Base-by-base conservation (phyloP, 225 moss, liverwort and hornwort genomes). In the Physcomitrium patens region DNA sequence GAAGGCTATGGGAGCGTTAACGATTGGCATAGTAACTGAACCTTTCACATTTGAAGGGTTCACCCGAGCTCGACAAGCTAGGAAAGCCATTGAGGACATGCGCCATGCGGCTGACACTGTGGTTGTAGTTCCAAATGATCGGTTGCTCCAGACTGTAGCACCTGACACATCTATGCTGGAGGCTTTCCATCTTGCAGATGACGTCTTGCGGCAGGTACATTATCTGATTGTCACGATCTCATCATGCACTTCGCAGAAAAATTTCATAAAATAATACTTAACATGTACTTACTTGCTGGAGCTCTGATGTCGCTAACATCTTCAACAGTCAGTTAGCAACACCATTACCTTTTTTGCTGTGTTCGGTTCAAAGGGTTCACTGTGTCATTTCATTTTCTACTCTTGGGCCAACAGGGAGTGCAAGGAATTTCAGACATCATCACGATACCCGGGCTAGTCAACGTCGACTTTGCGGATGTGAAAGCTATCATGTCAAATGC, bases 401-500 rank as follows among this genome's bases (percentile, higher is more conserved):
- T 73, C 12, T 23, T 16, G 63, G 31, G 44, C 71, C 24, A 42
- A 58, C 78, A 89, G 87, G 92, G 92, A 42, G 92, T 90, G 23
- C 92, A 92, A 73, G 92, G 92, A 60, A 92, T 92, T 41, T 92
- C 92, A 22, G 92, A 92, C 68, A 92, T 37, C 7, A 37, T 92
- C 27, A 92, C 92, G 18, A 83, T 92, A 64, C 92, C 92, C 13
- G 92, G 92, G 54, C 84, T 92, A 11, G 92, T 92, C n/a, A 92
- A 92, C 69, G 92, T 92, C 23, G 92, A 92, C 74, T 92, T 92
- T 69, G 92, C 92, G 48, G 92, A 92, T 68, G 92, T 92, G 69
- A 90, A 89, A 72, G 92, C 92, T 31, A 90, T 92, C 37, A 92
- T 92, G 92, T 92, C 92, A 12, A 92, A 92, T 75, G 92, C 92